Evolutionary conservation across 352 stramenopile species (phyloP).

Genomic region (Globisporangium uncinulatum): DNA sequence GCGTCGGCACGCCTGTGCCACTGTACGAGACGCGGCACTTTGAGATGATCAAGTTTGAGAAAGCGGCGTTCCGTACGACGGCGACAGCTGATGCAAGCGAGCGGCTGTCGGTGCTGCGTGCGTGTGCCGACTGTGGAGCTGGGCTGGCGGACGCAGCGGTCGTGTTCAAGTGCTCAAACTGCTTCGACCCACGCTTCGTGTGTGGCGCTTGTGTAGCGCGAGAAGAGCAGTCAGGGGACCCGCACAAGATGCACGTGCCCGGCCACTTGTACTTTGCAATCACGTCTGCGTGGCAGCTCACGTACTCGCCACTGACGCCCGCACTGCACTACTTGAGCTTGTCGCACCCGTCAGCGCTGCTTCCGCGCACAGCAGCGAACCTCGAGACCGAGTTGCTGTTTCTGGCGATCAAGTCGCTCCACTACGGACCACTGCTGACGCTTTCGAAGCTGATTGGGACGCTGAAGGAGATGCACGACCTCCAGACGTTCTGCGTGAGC

Average conservation of each 20-base stretch:
- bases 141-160: constrained; percentile 26
- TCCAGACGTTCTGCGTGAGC: constrained; percentile 56
- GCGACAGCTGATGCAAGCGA: constrained; percentile 1
- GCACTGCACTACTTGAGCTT: constrained; percentile 32
- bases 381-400: constrained; percentile 60
- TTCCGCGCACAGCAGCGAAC: constrained; percentile 44
- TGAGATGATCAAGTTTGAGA: constrained; percentile 19
- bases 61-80: constrained; percentile 11
- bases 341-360: constrained; percentile 46
- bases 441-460: constrained; percentile 41
- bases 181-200: constrained; percentile 38
- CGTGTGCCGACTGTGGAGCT: too few relatives aligned
- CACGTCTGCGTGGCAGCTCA: constrained; percentile 32
- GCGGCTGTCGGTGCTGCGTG: constrained; percentile 16
- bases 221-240: constrained; percentile 48
- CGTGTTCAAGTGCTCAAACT: constrained; percentile 65
- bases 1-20: constrained; percentile 54
- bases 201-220: constrained; percentile 35
- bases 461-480: constrained; percentile 55
- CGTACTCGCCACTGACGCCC: constrained; percentile 18
- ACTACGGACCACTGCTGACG: constrained; percentile 58
- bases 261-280: constrained; percentile 68
- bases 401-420: constrained; percentile 55
- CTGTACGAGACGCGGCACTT: constrained; percentile 59
- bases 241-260: constrained; percentile 44